Percentiles rank a stretch among this genome's conserved stretches.
These are phyloP conservation scores for Alternaria conjuncta DNA, from an alignment of 2,329 filamentous ascomycete species.

Conservation along the genomic window DNA sequence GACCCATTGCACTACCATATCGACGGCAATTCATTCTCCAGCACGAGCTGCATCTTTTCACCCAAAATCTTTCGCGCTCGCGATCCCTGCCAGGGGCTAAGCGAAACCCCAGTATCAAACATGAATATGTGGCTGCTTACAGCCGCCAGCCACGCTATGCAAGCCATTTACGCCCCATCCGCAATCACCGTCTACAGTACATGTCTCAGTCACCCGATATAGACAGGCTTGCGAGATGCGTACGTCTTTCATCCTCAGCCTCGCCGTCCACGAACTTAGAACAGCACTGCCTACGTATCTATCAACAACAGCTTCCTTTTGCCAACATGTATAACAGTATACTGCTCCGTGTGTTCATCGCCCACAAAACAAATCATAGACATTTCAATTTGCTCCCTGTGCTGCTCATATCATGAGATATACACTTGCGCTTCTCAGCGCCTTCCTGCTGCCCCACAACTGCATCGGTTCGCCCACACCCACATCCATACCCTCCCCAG, in stretches of 20 bases:
- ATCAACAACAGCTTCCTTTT: constrained; percentile 12
- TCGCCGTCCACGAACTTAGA: constrained; percentile 14
- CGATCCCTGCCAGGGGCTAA: not conserved
- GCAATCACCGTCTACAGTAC: not conserved
- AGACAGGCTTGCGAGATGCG: not conserved
- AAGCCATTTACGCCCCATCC: constrained; percentile 6
- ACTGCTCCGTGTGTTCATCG: not conserved
- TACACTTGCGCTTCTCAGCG: constrained; percentile 15
- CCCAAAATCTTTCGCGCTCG: not conserved
- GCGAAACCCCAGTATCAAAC: not conserved
- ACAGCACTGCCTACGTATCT: not conserved
- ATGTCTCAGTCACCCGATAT: not conserved
- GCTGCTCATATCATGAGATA: constrained; percentile 17
- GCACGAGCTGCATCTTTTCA: not conserved
- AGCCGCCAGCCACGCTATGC: constrained; percentile 4
- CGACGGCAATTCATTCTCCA: not conserved
- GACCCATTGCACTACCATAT: not conserved
- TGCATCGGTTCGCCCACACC: constrained; percentile 14
- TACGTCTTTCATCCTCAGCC: constrained; percentile 17
- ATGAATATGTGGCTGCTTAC: not conserved
- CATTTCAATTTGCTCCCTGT: constrained; percentile 6
- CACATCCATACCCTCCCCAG: constrained; percentile 5
- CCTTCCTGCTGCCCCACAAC: constrained; percentile 17
- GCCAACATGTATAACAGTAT: constrained; percentile 6
- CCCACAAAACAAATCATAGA: constrained; percentile 2